These are phyloP conservation scores for Yarrowia bubula DNA, from an alignment of 805 yeast genomes.

Conservation along the genomic window DNA sequence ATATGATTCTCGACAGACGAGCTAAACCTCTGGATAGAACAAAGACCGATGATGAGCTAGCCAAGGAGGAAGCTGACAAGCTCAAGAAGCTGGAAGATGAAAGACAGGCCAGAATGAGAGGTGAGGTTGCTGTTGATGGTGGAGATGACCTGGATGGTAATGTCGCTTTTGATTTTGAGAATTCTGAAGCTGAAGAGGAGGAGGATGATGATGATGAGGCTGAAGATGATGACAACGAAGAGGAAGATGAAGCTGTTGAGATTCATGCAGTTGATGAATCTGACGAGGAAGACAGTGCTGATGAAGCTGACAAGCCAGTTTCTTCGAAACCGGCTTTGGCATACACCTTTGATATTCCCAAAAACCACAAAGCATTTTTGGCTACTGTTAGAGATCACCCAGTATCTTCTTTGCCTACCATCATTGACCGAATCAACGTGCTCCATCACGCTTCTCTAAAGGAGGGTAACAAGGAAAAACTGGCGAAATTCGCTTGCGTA, in stretches of 20 bases:
- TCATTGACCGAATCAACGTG: conserved; percentile 55
- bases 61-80: conserved; percentile 39
- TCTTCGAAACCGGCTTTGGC: conserved; percentile 28
- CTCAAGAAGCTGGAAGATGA: conserved; percentile 39
- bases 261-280: conserved; percentile 15
- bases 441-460: conserved; percentile 73
- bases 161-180: conserved; percentile 18
- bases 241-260: not conserved
- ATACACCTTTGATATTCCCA: conserved; percentile 48
- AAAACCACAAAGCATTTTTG: conserved; percentile 62
- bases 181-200: conserved; percentile 31
- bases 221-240: conserved; percentile 25
- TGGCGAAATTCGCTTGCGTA: conserved; percentile 61
- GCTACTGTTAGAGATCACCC: conserved; percentile 33
- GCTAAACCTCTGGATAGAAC: conserved; percentile 46
- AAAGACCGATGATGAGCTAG: conserved; percentile 45
- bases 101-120: conserved; percentile 42
- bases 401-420: conserved; percentile 35
- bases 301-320: not conserved
- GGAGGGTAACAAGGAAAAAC: conserved; percentile 73
- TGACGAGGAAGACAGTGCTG: conserved; percentile 50
- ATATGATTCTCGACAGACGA: conserved; percentile 44
- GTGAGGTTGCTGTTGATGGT: conserved; percentile 30
- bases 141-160: conserved; percentile 39
- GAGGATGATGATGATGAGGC: conserved; percentile 32